phyloP scores from a whole-genome alignment of 495 filamentous ascomycete species.

The Astrocystis sublimbata region DNA sequence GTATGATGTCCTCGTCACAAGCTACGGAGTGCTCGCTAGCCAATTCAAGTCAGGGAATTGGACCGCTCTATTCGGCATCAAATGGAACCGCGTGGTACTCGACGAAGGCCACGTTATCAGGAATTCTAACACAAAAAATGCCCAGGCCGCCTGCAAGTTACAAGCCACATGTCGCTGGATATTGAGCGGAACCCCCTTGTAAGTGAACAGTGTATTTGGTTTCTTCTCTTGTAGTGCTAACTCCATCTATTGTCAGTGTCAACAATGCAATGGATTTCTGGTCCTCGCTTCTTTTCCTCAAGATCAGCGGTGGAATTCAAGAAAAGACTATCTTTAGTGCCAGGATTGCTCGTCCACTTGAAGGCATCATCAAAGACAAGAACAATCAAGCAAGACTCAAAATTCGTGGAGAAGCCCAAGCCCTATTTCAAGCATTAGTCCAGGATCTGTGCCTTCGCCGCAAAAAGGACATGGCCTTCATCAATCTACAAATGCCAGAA shows the following conservation, averaged over 20 bases:
- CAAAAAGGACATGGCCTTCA: conserved; percentile 86
- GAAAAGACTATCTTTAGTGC: conserved; percentile 73
- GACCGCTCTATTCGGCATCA: conserved; percentile 60
- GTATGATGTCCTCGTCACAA: conserved; percentile 80
- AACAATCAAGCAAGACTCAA: conserved; percentile 7
- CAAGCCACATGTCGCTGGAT: conserved; percentile 77
- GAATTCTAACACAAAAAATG: conserved; percentile 70
- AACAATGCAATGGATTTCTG: conserved; percentile 83
- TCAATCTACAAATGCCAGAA: conserved; percentile 77
- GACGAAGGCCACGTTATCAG: conserved; percentile 89
- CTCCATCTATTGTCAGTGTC: conserved; percentile 38
- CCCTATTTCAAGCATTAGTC: conserved; percentile 76
- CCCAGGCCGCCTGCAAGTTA: conserved; percentile 66
- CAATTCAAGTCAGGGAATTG: conserved; percentile 34
- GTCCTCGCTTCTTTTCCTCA: conserved; percentile 77
- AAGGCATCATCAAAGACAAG: conserved; percentile 52
- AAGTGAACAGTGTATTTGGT: conserved; percentile 33
- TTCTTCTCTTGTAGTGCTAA: conserved; percentile 25
- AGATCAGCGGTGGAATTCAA: conserved; percentile 75
- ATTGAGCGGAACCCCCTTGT: conserved; percentile 78
- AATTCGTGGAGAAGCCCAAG: conserved; percentile 42
- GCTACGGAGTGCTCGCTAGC: conserved; percentile 64
- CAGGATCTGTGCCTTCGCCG: conserved; percentile 79
- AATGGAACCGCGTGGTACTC: conserved; percentile 81
- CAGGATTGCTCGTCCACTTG: conserved; percentile 70